Evolutionary conservation across 805 yeast genomes (phyloP).

Genomic region (Yamadazyma phyllophila): DNA sequence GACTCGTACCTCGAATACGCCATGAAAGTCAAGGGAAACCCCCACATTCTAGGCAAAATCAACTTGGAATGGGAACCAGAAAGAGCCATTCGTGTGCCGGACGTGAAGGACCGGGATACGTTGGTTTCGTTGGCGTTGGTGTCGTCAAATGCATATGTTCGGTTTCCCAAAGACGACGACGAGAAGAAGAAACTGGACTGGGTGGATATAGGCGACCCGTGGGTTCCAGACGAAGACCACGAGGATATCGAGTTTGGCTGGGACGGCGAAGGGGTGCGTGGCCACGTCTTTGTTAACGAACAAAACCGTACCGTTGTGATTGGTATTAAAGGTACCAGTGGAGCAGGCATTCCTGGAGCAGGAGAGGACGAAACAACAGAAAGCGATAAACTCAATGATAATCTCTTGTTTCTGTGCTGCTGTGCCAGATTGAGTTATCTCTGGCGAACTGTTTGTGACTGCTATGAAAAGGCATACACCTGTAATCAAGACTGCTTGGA

Average conservation of each 20-base stretch:
- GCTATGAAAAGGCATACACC: slow-evolving; percentile 77
- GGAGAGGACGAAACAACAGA: slow-evolving; percentile 65
- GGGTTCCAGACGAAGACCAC: slow-evolving; percentile 54
- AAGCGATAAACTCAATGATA: slow-evolving; percentile 83
- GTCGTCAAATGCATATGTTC: slow-evolving; percentile 89
- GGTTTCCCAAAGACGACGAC: slow-evolving; percentile 56
- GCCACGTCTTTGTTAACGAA: slow-evolving; percentile 75
- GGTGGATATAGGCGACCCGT: slow-evolving; percentile 64
- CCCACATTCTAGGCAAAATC: slow-evolving; percentile 33
- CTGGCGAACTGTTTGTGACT: slow-evolving; percentile 96
- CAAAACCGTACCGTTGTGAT: slow-evolving; percentile 65
- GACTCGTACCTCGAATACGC: slow-evolving; percentile 67
- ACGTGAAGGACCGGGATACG: slow-evolving; percentile 72
- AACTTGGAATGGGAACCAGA: slow-evolving; percentile 63
- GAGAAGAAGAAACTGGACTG: slow-evolving; percentile 66
- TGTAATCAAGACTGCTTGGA: slow-evolving; percentile 90
- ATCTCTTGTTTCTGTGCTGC: slow-evolving; percentile 88
- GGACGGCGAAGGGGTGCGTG: slow-evolving; percentile 82
- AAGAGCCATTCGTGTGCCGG: slow-evolving; percentile 58
- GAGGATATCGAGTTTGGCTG: slow-evolving; percentile 76
- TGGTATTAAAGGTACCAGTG: slow-evolving; percentile 88
- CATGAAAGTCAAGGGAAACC: slow-evolving; percentile 38
- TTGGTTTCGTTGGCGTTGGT: slow-evolving; percentile 74
- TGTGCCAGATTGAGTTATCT: slow-evolving; percentile 88
- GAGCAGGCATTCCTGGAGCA: slow-evolving; percentile 58